phyloP scores from a whole-genome alignment of 2,329 filamentous ascomycete species.

The Podosphaera xanthii region DNA sequence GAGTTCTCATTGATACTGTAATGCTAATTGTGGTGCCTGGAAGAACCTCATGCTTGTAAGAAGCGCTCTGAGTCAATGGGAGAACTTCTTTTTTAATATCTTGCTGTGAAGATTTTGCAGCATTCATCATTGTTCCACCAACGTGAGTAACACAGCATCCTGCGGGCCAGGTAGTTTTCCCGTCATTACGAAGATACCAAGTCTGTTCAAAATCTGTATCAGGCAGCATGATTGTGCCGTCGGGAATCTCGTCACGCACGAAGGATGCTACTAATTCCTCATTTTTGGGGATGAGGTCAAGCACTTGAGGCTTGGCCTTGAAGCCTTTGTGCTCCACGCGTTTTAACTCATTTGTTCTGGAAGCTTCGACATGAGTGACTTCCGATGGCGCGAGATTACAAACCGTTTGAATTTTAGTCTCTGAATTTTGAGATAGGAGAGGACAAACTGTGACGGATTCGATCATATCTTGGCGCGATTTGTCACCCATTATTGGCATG shows the following conservation, averaged over 20 bases:
- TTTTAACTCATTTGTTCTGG: slow-evolving; percentile 12
- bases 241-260: slow-evolving; percentile 52
- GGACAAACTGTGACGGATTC: slow-evolving; percentile 28
- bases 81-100: slow-evolving; percentile 57
- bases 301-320: slow-evolving; percentile 2
- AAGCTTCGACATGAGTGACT: slow-evolving; percentile 17
- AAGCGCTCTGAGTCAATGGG: slow-evolving; percentile 62
- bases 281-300: slow-evolving; percentile 7
- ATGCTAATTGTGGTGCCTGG: slow-evolving; percentile 60
- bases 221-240: slow-evolving; percentile 50
- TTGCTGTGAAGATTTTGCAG: slow-evolving; percentile 58
- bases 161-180: slow-evolving; percentile 57
- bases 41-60: slow-evolving; percentile 42
- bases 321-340: slow-evolving; percentile 13
- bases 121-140: slow-evolving; percentile 90
- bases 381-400: slow-evolving; percentile 46
- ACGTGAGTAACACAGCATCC: slow-evolving; percentile 82
- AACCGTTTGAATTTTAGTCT: slow-evolving; percentile 46
- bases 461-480: slow-evolving; percentile 19
- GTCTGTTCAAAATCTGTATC: slow-evolving; percentile 66
- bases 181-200: slow-evolving; percentile 77
- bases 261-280: slow-evolving; percentile 39
- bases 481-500: slow-evolving; percentile 54
- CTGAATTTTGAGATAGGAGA: slow-evolving; percentile 25
- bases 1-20: slow-evolving; percentile 65